phyloP scores from a whole-genome alignment of 2,329 filamentous ascomycete genomes.

The Xylariaceae sp. region DNA sequence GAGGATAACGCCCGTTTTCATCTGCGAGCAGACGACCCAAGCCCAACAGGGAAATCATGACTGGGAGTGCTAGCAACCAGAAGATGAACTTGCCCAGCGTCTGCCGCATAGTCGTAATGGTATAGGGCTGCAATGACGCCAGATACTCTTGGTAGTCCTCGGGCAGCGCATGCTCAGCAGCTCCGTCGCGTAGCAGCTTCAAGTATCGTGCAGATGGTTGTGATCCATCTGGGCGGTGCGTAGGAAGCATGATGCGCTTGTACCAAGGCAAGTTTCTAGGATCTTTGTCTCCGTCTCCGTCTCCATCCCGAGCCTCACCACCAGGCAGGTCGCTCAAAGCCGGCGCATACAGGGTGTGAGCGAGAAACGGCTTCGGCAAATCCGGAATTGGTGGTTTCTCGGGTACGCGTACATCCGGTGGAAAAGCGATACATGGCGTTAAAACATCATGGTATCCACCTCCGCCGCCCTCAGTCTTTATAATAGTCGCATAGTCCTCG shows the following conservation, averaged over 20 bases:
- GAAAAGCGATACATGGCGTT: constrained; percentile 71
- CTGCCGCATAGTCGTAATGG: constrained; percentile 63
- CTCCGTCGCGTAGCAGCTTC: constrained; percentile 73
- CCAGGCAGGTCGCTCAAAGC: constrained; percentile 35
- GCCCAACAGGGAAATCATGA: constrained; percentile 45
- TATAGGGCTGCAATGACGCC: constrained; percentile 64
- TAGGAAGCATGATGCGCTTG: constrained; percentile 41
- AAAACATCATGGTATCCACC: constrained; percentile 78
- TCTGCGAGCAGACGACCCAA: constrained; percentile 52
- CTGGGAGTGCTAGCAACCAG: constrained; percentile 53
- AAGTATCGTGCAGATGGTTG: constrained; percentile 84
- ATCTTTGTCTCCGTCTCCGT: constrained; percentile 11
- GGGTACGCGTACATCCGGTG: constrained; percentile 57
- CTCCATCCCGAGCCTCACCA: constrained; percentile 6
- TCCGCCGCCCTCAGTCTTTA: constrained; percentile 87
- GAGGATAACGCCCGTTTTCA: constrained; percentile 59
- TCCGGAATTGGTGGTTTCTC: constrained; percentile 53
- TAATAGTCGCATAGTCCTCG: constrained; percentile 77
- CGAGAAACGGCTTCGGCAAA: constrained; percentile 64
- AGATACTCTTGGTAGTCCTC: constrained; percentile 74
- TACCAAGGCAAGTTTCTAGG: constrained; percentile 39
- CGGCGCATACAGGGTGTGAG: constrained; percentile 79
- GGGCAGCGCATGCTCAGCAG: constrained; percentile 75
- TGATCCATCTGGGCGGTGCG: constrained; percentile 63
- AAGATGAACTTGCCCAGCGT: constrained; percentile 61